phyloP scores from a whole-genome alignment of 2,329 filamentous ascomycete species.

The Colletotrichum sp. region DNA sequence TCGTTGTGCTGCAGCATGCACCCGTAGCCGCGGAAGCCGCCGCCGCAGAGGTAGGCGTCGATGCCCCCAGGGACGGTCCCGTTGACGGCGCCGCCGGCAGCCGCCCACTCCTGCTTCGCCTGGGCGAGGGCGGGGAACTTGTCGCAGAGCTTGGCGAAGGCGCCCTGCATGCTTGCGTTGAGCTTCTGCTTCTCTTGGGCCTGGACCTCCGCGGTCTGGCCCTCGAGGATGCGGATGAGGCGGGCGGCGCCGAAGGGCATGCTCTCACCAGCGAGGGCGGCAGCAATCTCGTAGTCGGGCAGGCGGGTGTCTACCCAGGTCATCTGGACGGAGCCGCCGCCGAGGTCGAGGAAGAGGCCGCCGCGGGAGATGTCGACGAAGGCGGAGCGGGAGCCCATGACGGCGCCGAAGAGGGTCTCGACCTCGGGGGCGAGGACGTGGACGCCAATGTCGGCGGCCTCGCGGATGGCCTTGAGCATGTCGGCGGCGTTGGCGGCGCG shows the following conservation, averaged over 20 bases:
- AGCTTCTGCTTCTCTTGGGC: constrained; percentile 60
- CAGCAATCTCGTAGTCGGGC: constrained; percentile 54
- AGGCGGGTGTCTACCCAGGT: constrained; percentile 62
- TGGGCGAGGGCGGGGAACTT: constrained; percentile 54
- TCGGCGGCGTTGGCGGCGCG: constrained; percentile 75
- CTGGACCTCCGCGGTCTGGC: constrained; percentile 42
- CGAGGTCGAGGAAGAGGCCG: constrained; percentile 86
- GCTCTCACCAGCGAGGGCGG: constrained; percentile 60
- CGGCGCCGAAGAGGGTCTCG: constrained; percentile 81
- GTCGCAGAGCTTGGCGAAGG: constrained; percentile 59
- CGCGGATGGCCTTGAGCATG: constrained; percentile 70
- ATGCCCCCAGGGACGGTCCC: constrained; percentile 48
- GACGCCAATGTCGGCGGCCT: constrained; percentile 67
- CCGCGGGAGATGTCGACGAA: constrained; percentile 64
- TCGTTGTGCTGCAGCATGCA: constrained; percentile 86
- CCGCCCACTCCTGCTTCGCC: constrained; percentile 24
- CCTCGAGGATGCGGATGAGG: constrained; percentile 55
- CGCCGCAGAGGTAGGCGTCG: constrained; percentile 84
- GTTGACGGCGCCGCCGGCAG: constrained; percentile 33
- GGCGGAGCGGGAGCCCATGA: constrained; percentile 79
- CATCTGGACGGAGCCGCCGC: constrained; percentile 74
- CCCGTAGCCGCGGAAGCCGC: constrained; percentile 89
- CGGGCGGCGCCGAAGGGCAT: constrained; percentile 67
- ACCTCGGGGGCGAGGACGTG: constrained; percentile 77
- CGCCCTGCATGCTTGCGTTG: constrained; percentile 58